Percentiles rank a stretch among this genome's conserved stretches.
These are phyloP conservation scores for Begonia loranthoides DNA, from an alignment of 306 rosid species.

Conservation along the genomic window DNA sequence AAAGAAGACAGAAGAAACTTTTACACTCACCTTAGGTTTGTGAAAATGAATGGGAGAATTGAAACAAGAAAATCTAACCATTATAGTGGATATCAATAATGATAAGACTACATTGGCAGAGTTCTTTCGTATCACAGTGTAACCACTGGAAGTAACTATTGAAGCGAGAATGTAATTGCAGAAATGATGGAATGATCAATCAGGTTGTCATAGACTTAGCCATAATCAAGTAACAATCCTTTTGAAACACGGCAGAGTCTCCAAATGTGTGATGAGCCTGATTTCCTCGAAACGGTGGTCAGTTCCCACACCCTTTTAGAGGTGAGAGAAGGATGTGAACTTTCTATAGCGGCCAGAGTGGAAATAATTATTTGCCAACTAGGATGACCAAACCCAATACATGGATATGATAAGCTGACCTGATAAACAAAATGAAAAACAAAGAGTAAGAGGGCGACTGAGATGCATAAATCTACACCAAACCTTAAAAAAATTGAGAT, in stretches of 20 bases:
- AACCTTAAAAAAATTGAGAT: no score
- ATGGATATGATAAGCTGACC: conserved; percentile 43
- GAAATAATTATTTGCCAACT: conserved; percentile 34
- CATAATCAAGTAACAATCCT: conserved; percentile 88
- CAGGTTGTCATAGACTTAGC: conserved; percentile 38
- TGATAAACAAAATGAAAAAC: conserved; percentile 17
- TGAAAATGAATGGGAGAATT: conserved; percentile 28
- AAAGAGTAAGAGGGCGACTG: not conserved
- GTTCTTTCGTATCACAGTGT: conserved; percentile 14
- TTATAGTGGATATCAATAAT: conserved; percentile 20
- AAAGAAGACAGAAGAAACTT: conserved; percentile 5
- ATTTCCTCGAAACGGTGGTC: conserved; percentile 43
- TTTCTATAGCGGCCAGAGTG: conserved; percentile 96
- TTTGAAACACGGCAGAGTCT: conserved; percentile 88
- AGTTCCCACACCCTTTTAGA: conserved; percentile 84
- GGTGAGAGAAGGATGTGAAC: conserved; percentile 72
- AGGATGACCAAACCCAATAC: conserved; percentile 32
- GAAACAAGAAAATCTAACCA: conserved; percentile 81
- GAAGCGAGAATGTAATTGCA: conserved; percentile 13
- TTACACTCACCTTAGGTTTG: conserved; percentile 57
- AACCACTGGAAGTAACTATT: conserved; percentile 18
- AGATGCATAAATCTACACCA: not conserved
- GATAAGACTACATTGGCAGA: conserved; percentile 25
- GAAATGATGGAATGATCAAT: no score
- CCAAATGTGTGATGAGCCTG: conserved; percentile 79